phyloP scores from a whole-genome alignment of 202 grass and related monocot genomes.

The Musa balbisiana region DNA sequence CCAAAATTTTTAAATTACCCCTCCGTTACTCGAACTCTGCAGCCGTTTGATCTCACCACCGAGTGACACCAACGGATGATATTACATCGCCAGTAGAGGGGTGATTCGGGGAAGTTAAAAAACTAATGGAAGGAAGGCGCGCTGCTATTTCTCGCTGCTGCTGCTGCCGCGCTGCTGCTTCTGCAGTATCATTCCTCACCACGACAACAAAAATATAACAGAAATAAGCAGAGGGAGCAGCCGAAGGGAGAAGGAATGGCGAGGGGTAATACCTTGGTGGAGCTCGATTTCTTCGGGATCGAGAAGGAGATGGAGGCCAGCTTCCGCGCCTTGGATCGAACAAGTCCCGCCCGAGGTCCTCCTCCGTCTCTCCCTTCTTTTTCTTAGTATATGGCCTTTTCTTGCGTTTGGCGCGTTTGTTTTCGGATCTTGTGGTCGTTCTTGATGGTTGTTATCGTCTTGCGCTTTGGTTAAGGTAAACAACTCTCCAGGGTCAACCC shows the following conservation, averaged over 20 bases:
- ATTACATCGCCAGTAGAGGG: neutral
- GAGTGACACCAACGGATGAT: neutral
- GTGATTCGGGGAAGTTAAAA: neutral
- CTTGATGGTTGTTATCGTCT: neutral
- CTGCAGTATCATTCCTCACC: neutral
- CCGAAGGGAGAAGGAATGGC: neutral
- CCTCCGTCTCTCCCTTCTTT: neutral
- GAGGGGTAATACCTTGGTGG: neutral
- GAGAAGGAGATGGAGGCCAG: slow-evolving; percentile 14
- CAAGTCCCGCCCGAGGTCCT: neutral
- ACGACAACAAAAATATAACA: neutral
- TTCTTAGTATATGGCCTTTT: neutral
- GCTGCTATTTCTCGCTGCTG: neutral
- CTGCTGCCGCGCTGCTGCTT: neutral
- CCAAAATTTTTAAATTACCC: neutral
- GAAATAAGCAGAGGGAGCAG: neutral
- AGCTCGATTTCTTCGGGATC: slow-evolving; percentile 13
- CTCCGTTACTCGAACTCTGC: neutral
- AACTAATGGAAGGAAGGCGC: neutral
- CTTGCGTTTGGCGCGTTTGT: neutral
- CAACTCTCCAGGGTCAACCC: slow-evolving; percentile 52
- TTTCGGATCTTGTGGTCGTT: neutral
- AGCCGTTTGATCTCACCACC: neutral
- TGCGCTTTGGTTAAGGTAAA: slow-evolving; percentile 14
- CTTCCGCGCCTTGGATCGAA: neutral